phyloP scores from a whole-genome alignment of 345 rosid species.

The Eucalyptus lansdowneana region DNA sequence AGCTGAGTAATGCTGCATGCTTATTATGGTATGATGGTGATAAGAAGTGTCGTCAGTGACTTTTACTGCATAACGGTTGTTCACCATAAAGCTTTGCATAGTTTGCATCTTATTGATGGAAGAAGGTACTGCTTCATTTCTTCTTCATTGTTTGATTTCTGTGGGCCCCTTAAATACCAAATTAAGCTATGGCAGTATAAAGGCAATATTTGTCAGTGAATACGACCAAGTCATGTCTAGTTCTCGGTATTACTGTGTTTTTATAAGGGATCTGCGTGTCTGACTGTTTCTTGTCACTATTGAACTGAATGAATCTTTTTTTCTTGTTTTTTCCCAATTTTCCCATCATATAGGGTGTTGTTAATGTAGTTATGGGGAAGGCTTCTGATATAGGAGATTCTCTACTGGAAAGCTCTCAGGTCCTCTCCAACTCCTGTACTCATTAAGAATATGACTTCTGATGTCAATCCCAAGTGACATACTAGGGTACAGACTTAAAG shows the following conservation, averaged over 20 bases:
- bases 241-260: neutral
- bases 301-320: neutral
- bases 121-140: neutral
- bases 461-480: neutral
- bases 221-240: neutral
- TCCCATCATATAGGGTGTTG: slow-evolving; percentile 42
- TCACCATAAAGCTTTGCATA: neutral
- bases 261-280: neutral
- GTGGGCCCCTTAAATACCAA: neutral
- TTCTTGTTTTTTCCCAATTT: neutral
- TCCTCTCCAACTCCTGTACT: slow-evolving; percentile 4
- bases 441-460: neutral
- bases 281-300: neutral
- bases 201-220: neutral
- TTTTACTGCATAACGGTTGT: neutral
- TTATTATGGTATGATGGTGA: neutral
- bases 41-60: neutral
- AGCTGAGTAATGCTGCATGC: neutral
- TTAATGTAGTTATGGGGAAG: slow-evolving; percentile 84
- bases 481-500: neutral
- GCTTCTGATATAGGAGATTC: slow-evolving; percentile 87
- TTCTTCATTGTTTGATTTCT: neutral
- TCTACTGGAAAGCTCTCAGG: slow-evolving; percentile 73
- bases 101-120: neutral
- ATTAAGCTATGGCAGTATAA: neutral